These are phyloP conservation scores for Macrocybe gigantea DNA, from an alignment of 768 basidiomycete species.

Conservation along the genomic window DNA sequence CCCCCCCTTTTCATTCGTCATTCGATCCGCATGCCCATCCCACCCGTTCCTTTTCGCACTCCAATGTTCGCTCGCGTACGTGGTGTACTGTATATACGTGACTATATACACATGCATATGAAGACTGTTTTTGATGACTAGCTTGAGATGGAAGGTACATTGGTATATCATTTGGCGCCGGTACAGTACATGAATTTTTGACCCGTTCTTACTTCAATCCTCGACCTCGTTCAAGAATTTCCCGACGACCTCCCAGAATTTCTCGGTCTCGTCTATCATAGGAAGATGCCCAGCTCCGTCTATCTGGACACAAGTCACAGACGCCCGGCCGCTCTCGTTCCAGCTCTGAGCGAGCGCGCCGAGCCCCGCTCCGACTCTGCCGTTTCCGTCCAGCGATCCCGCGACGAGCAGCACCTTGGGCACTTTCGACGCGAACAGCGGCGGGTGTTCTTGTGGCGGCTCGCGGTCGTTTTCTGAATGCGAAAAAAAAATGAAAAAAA, in stretches of 20 bases:
- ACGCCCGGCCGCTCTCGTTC: slow-evolving; percentile 8
- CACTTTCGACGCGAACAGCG: slow-evolving; percentile 19
- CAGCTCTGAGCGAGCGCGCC: slow-evolving; percentile 21
- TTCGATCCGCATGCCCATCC: too few relatives aligned
- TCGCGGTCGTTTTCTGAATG: too few relatives aligned
- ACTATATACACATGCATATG: too few relatives aligned
- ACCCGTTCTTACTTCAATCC: neutral
- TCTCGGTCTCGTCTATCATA: slow-evolving; percentile 44
- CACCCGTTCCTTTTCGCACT: too few relatives aligned
- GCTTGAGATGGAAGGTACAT: too few relatives aligned
- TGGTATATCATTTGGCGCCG: too few relatives aligned
- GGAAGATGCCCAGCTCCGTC: slow-evolving; percentile 41
- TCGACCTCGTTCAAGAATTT: slow-evolving; percentile 19
- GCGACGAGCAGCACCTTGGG: slow-evolving; percentile 36
- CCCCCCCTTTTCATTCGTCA: too few relatives aligned
- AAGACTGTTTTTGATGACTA: too few relatives aligned
- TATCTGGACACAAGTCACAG: slow-evolving; percentile 28
- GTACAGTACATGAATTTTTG: too few relatives aligned
- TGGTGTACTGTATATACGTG: too few relatives aligned
- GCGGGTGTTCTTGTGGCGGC: neutral
- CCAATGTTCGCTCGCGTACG: too few relatives aligned
- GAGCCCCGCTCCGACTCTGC: slow-evolving; percentile 36
- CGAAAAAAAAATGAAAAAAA: neutral
- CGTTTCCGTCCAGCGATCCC: slow-evolving; percentile 42
- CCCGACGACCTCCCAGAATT: slow-evolving; percentile 29